Conservation (phyloP, 1,284 basidiomycete species). For the Moniliella sp. region DNA sequence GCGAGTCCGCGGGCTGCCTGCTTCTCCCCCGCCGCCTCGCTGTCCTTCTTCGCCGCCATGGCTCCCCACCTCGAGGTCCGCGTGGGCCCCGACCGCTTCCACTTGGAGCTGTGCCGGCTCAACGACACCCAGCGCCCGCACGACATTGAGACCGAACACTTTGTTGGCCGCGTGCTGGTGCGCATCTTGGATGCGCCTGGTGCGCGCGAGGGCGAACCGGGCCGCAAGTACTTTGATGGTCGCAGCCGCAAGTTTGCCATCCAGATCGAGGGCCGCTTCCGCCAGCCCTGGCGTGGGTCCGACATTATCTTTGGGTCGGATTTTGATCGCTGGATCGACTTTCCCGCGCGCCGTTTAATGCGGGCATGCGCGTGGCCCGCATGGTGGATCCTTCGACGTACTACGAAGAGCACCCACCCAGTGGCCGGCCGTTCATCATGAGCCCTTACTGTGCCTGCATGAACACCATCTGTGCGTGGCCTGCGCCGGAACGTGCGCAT, state of each 20-base stretch:
- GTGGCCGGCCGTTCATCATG: conserved; percentile 36
- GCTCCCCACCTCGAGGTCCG: conserved; percentile 29
- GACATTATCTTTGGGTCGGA: conserved; percentile 27
- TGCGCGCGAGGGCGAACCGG: conserved; percentile 18
- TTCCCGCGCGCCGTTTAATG: conserved; percentile 32
- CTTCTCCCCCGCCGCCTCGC: too few relatives aligned
- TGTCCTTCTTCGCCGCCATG: conserved; percentile 9
- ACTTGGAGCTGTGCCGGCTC: conserved; percentile 29
- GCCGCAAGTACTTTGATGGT: conserved; percentile 26
- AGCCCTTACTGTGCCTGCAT: conserved; percentile 35
- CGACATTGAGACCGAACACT: conserved; percentile 35
- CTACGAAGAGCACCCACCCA: conserved; percentile 30
- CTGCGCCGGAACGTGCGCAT: conserved; percentile 23
- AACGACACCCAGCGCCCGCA: conserved; percentile 33
- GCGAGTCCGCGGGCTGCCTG: too few relatives aligned
- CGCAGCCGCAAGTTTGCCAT: conserved; percentile 35
- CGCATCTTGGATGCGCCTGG: conserved; percentile 34
- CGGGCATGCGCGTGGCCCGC: conserved; percentile 35
- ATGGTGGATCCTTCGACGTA: conserved; percentile 25
- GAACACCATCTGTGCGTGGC: conserved; percentile 36
- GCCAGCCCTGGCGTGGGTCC: conserved; percentile 19
- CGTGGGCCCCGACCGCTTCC: conserved; percentile 33
- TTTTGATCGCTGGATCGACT: conserved; percentile 28
- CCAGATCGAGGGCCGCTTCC: conserved; percentile 36
- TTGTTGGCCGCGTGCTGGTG: conserved; percentile 35